These are phyloP conservation scores for Saccharomyces hybrid DNA, from an alignment of 1,139 yeast genomes.

Conservation along the genomic window DNA sequence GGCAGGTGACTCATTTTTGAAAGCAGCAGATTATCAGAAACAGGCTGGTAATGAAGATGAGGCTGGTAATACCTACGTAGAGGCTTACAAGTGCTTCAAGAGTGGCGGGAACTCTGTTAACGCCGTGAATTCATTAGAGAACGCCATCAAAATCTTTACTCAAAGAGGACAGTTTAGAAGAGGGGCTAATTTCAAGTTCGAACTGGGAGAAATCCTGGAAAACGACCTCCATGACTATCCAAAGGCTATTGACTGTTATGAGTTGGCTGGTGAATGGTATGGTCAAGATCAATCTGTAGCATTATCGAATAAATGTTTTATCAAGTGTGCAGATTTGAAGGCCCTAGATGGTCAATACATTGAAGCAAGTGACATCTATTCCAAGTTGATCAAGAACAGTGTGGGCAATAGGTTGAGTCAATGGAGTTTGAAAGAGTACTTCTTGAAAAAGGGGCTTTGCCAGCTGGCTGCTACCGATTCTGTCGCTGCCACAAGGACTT, in stretches of 20 bases:
- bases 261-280: conserved; percentile 95
- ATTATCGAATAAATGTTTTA: conserved; percentile 73
- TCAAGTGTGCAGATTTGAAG: conserved; percentile 83
- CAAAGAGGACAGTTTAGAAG: conserved; percentile 90
- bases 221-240: conserved; percentile 55
- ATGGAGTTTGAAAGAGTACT: conserved; percentile 92
- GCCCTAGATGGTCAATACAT: conserved; percentile 69
- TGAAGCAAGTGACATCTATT: conserved; percentile 70
- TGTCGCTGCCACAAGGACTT: conserved; percentile 74
- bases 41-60: conserved; percentile 78
- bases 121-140: conserved; percentile 68
- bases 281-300: conserved; percentile 91
- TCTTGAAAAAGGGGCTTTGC: conserved; percentile 74
- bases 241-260: conserved; percentile 71
- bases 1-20: conserved; percentile 80
- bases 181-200: conserved; percentile 90
- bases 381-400: conserved; percentile 67
- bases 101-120: conserved; percentile 61
- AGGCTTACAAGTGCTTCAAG: conserved; percentile 82
- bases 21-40: conserved; percentile 75
- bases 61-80: conserved; percentile 83
- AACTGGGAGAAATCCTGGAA: conserved; percentile 82
- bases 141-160: conserved; percentile 78
- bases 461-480: conserved; percentile 74
- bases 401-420: conserved; percentile 68